Base-by-base conservation (phyloP, 225 moss, liverwort and hornwort genomes). In the Sphagnum tenellum region DNA sequence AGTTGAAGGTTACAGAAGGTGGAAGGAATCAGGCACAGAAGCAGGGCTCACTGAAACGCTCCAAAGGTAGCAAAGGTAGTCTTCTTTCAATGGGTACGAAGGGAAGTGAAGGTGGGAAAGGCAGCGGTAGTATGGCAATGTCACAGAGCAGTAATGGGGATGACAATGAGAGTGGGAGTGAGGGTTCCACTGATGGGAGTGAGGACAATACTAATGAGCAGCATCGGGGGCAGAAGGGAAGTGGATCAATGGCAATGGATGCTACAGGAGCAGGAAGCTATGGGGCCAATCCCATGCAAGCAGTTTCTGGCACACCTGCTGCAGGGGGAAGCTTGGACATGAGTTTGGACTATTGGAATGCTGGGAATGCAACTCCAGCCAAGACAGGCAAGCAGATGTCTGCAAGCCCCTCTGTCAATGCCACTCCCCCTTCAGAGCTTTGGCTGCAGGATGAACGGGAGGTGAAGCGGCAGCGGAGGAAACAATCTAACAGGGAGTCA, bases 401-500 rank as follows among this genome's bases (percentile, higher is more conserved):
- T 0, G 86, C 79, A 7, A 86, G 83, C 63, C 77, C 82, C 3
- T 77, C 77, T 12, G 78, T 75, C 48, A 83, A 76, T 48, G 83
- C 29, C 29, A 29, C 76, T 6, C 78, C 83, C 1, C 80, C 83
- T 8, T 64, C 77, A 0, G 83, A 86, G 67, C 73, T 86, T 1
- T 86, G 83, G 86, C 74, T 87, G 6, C 86, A 86, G 54, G 91
- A 95, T 67, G 92, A 95, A 71, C 69, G 89, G 46, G 95, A 95
- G 77, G 88, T 95, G 67, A 95, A 95, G 70, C 74, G 95, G 29
- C 95, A 92, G 75, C 69, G 88, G 69, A 77, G 92, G 75, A 95
- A 95, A 71, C 95, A 95, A 45, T 92, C 95, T 5, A 95, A 95
- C 68, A 81, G 89, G 67, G 92, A 91, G 81, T 95, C 94, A 9